These are phyloP conservation scores for Tetratostichococcus sp. DNA, from an alignment of 139 green algal genomes.

Conservation along the genomic window DNA sequence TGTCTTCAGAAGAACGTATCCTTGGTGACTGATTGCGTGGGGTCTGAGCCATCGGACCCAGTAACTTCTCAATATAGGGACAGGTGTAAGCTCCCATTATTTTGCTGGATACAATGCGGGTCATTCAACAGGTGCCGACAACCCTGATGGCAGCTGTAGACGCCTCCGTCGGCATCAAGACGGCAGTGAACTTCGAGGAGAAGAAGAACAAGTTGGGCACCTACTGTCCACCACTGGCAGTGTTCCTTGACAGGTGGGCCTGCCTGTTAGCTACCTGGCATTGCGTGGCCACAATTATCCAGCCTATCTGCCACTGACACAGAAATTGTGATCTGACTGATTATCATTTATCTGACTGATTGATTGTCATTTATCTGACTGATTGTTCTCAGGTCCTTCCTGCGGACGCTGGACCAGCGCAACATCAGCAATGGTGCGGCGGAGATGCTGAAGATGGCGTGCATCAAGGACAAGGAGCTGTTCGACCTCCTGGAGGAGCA, in stretches of 20 bases:
- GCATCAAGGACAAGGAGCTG: conserved; percentile 44
- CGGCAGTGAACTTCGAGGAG: conserved; percentile 48
- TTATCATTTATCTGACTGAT: no score
- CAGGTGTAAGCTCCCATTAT: no score
- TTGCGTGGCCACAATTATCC: not conserved
- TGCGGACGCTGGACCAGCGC: conserved; percentile 30
- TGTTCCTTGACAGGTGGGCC: conserved; percentile 32
- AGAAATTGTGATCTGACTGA: no score
- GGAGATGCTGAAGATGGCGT: conserved; percentile 59
- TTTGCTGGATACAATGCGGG: not conserved
- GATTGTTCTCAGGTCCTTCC: conserved; percentile 16
- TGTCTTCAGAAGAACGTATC: no score
- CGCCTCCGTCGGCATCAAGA: conserved; percentile 54
- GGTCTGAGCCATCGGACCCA: no score
- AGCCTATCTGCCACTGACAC: no score
- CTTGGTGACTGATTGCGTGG: not conserved
- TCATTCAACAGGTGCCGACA: conserved; percentile 32
- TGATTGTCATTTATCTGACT: no score
- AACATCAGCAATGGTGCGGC: conserved; percentile 49
- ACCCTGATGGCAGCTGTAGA: conserved; percentile 53
- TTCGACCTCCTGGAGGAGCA: conserved; percentile 47
- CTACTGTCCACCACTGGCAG: conserved; percentile 44
- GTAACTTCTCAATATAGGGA: no score
- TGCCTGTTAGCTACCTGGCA: not conserved
- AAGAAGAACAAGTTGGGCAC: conserved; percentile 60